Base-by-base conservation (phyloP, 768 basidiomycete species). In the Clitopilus passeckerianus region DNA sequence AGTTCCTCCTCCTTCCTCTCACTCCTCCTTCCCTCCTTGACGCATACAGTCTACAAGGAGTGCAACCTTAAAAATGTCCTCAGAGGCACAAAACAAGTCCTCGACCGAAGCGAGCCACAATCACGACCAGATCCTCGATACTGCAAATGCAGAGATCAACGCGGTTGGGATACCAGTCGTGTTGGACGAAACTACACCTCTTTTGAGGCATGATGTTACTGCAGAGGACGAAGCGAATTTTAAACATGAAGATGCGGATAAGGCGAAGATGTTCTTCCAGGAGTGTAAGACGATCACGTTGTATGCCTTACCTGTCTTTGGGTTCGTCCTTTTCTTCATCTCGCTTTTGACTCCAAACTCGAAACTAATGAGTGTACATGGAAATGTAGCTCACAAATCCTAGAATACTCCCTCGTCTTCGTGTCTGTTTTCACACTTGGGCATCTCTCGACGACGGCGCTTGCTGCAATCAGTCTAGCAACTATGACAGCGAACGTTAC, bases 381-480 rank as follows among this genome's bases (percentile, higher is more conserved):
- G 34, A 2, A 44, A 18, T 46, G 24, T 6, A 24, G 1, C 20
- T 33, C 5, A 0, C 34, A 65, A 57, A 43, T 61, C 43, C 53
- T 53, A 22, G 53, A 53, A 6, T 65, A 57, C 57, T 64, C 41
- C 34, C 58, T 34, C 23, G 44, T 33, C 30, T 44, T 61, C 57
- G 60, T 54, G 34, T 7, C 91, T 16, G 91, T 95, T 53, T 71
- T 98, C 35, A 87, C 87, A 15, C 89, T 96, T 33, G 95, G 95
- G 0, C 95, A 97, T 71, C 73, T 97, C 7, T 92, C 92, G 0
- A 96, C 93, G 0, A 84, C 82, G 1, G 90, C 93, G 24, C 82
- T 98, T 0, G 96, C 95, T 5, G 93, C 91, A 0, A 83, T 89
- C 30, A 87, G 85, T 27, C 71, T 90, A 16, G 88, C 82, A 1